Percentiles rank a stretch among this genome's conserved stretches.
phyloP scores from a whole-genome alignment of 2,329 filamentous ascomycete species.

The Lojkania enalia region DNA sequence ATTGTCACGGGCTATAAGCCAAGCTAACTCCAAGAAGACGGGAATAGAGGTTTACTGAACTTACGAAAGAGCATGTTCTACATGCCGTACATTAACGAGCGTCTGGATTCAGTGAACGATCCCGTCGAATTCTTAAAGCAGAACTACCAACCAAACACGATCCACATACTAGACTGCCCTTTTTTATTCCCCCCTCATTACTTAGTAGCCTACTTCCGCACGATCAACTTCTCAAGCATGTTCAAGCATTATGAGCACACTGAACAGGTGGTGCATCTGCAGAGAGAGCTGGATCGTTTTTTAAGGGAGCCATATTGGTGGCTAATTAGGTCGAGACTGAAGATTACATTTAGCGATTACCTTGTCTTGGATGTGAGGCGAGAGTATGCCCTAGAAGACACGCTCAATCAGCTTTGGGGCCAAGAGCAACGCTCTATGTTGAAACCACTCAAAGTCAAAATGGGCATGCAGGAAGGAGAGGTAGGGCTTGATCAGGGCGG shows the following conservation, averaged over 20 bases:
- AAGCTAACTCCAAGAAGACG: too few species aligned
- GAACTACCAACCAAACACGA: constrained; percentile 63
- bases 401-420: constrained; percentile 85
- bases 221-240: constrained; percentile 88
- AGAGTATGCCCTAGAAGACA: constrained; percentile 46
- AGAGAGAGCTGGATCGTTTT: constrained; percentile 28
- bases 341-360: constrained; percentile 43
- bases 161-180: constrained; percentile 78
- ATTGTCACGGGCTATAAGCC: too few species aligned
- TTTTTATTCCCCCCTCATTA: constrained; percentile 76
- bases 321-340: constrained; percentile 37
- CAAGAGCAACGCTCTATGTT: constrained; percentile 79
- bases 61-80: constrained; percentile 68
- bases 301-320: constrained; percentile 27
- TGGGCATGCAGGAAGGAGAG: constrained; percentile 79
- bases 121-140: constrained; percentile 68
- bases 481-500: constrained; percentile 92
- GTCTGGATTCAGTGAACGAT: constrained; percentile 73
- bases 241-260: constrained; percentile 69
- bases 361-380: constrained; percentile 51
- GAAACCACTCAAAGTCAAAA: constrained; percentile 82
- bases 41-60: constrained; percentile 44
- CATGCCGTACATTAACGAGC: constrained; percentile 74
- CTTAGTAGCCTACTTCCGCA: constrained; percentile 81
- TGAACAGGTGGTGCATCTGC: constrained; percentile 32